These are phyloP conservation scores for Diplodia scrobiculata DNA, from an alignment of 2,329 filamentous ascomycete genomes.

Conservation along the genomic window DNA sequence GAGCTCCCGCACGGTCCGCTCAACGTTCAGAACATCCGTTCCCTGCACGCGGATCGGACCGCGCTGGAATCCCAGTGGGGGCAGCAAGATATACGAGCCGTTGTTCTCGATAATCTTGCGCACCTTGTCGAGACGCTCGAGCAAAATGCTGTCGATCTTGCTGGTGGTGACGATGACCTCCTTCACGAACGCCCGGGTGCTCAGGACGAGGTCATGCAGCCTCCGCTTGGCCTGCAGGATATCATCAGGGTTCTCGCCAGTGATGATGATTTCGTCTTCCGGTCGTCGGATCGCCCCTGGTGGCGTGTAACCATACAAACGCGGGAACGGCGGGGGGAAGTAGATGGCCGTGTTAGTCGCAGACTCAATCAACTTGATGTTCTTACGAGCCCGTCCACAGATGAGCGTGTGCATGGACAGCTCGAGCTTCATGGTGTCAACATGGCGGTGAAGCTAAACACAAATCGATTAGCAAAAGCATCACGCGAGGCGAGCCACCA, in stretches of 20 bases:
- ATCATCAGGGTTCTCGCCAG: constrained; percentile 79
- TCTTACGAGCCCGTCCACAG: constrained; percentile 90
- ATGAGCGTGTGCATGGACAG: constrained; percentile 86
- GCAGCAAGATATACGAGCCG: constrained; percentile 91
- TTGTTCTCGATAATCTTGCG: constrained; percentile 97
- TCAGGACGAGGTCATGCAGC: constrained; percentile 79
- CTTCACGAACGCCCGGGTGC: constrained; percentile 77
- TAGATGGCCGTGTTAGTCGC: constrained; percentile 96
- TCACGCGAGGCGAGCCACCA: constrained; percentile 31
- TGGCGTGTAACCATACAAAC: constrained; percentile 86
- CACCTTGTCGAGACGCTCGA: constrained; percentile 91
- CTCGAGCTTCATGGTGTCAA: constrained; percentile 81
- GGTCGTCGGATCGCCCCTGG: constrained; percentile 78
- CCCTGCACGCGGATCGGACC: constrained; percentile 88
- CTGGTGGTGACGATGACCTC: constrained; percentile 85
- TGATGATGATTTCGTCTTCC: constrained; percentile 91
- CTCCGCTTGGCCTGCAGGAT: constrained; percentile 89
- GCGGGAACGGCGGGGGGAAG: constrained; percentile 91
- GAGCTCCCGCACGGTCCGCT: constrained; percentile 91
- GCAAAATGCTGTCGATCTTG: constrained; percentile 92
- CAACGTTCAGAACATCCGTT: constrained; percentile 87
- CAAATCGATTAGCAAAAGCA: constrained; percentile 42
- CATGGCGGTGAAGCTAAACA: constrained; percentile 67
- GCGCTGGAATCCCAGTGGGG: constrained; percentile 80
- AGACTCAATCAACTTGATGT: constrained; percentile 97